phyloP scores from a whole-genome alignment of 2,329 filamentous ascomycete genomes.

The Trichoderma sp. region DNA sequence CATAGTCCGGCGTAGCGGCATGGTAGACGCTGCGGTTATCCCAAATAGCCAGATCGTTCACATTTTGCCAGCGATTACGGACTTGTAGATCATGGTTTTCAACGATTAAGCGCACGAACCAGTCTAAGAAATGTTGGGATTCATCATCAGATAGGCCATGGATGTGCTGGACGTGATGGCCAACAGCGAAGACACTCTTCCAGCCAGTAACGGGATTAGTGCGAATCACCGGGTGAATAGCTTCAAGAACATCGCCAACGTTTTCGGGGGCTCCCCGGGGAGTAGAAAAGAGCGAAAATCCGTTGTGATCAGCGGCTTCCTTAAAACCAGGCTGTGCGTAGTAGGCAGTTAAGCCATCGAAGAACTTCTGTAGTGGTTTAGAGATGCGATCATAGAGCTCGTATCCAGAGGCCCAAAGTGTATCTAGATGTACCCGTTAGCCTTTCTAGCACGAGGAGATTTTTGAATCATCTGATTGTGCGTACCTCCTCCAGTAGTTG shows the following conservation, averaged over 20 bases:
- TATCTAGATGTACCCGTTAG: constrained; percentile 27
- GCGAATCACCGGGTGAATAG: constrained; percentile 53
- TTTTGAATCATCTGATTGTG: not conserved
- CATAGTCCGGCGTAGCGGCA: constrained; percentile 60
- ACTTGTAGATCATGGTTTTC: constrained; percentile 58
- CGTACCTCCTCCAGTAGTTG: constrained; percentile 50
- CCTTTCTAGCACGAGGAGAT: not conserved
- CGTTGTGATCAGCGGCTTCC: constrained; percentile 46
- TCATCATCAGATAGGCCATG: constrained; percentile 54
- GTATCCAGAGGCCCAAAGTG: constrained; percentile 60
- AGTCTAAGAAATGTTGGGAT: constrained; percentile 48
- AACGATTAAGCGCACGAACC: constrained; percentile 46
- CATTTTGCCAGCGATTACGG: constrained; percentile 47
- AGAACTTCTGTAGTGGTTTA: constrained; percentile 42
- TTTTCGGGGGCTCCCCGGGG: constrained; percentile 56
- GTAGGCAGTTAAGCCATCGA: constrained; percentile 49
- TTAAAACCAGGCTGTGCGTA: constrained; percentile 47
- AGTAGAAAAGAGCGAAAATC: constrained; percentile 42
- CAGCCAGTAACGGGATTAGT: constrained; percentile 60
- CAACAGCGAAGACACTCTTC: constrained; percentile 53
- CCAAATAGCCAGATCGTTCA: constrained; percentile 61
- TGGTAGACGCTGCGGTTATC: constrained; percentile 56
- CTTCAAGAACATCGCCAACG: constrained; percentile 47
- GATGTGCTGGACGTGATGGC: constrained; percentile 52
- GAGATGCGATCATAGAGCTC: constrained; percentile 57